These are phyloP conservation scores for Chlamydomonas sphaeroides DNA, from an alignment of 139 green algal species.

Conservation along the genomic window DNA sequence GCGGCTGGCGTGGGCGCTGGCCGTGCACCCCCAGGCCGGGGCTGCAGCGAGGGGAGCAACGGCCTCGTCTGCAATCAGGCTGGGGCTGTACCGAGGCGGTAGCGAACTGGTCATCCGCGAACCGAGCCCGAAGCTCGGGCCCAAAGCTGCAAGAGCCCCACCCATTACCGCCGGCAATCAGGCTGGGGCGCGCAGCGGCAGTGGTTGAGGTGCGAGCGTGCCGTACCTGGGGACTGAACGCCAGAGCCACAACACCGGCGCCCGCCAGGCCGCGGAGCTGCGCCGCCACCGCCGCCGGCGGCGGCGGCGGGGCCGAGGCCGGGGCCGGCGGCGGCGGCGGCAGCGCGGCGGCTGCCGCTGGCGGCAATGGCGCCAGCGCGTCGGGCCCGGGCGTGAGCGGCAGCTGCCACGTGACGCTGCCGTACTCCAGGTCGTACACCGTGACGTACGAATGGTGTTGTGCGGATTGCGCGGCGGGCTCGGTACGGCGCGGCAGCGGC, in stretches of 20 bases:
- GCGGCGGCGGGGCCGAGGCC: no score
- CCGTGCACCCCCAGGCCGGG: no score
- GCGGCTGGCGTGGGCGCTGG: no score
- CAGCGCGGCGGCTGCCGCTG: not conserved
- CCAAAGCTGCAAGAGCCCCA: no score
- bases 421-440: constrained; percentile 37
- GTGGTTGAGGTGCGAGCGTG: no score
- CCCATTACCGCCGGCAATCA: no score
- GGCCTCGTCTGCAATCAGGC: no score
- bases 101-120: no score
- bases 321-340: not conserved
- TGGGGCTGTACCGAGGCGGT: no score
- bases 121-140: no score
- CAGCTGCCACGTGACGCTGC: constrained; percentile 29
- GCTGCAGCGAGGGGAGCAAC: no score
- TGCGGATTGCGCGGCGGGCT: not conserved
- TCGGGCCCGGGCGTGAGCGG: constrained; percentile 19
- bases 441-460: not conserved
- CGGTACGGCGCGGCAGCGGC: not conserved
- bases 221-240: constrained; percentile 29
- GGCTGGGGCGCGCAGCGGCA: no score
- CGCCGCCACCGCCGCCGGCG: not conserved
- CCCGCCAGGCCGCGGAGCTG: not conserved
- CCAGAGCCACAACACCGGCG: constrained; percentile 13
- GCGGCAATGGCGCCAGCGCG: not conserved